Evolutionary conservation across 2,329 filamentous ascomycete species (phyloP).

Genomic region (Calycina herbarum): DNA sequence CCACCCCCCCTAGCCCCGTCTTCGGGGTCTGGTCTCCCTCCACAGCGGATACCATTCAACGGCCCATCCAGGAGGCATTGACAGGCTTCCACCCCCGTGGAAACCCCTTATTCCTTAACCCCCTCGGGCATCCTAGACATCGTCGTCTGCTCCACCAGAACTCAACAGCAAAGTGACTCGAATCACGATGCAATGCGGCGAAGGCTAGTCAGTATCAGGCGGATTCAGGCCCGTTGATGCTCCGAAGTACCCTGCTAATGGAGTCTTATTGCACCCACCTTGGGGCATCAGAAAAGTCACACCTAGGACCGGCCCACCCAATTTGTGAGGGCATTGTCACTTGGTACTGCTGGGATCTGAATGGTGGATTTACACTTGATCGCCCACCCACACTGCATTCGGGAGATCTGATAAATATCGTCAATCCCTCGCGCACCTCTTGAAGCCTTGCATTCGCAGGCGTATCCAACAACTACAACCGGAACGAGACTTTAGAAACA

Average conservation of each 20-base stretch:
- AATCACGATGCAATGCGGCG: slow-evolving; percentile 32
- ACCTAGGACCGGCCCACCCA: slow-evolving; percentile 47
- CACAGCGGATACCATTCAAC: slow-evolving; percentile 33
- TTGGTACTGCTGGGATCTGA: slow-evolving; percentile 49
- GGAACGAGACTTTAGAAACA: slow-evolving; percentile 38
- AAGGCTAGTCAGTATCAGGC: slow-evolving; percentile 27
- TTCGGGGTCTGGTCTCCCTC: slow-evolving; percentile 24
- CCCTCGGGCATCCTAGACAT: slow-evolving; percentile 25
- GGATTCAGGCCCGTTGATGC: slow-evolving; percentile 23
- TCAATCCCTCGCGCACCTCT: slow-evolving; percentile 44
- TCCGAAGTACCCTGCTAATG: slow-evolving; percentile 33
- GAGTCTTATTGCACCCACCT: slow-evolving; percentile 32
- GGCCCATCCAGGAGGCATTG: slow-evolving; percentile 23
- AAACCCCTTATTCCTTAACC: slow-evolving; percentile 13
- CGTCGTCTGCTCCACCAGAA: slow-evolving; percentile 28
- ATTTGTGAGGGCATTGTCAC: slow-evolving; percentile 55
- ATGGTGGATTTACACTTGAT: slow-evolving; percentile 52
- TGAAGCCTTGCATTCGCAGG: slow-evolving; percentile 35
- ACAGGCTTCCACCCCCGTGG: slow-evolving; percentile 29
- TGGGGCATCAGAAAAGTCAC: slow-evolving; percentile 37
- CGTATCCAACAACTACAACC: slow-evolving; percentile 32
- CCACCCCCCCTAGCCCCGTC: slow-evolving; percentile 28
- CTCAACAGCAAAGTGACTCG: slow-evolving; percentile 22
- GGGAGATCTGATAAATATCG: slow-evolving; percentile 53
- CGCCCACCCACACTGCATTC: slow-evolving; percentile 48